Evolutionary conservation across 129 eudicot genomes (phyloP).

Genomic region (Lactuca saligna): DNA sequence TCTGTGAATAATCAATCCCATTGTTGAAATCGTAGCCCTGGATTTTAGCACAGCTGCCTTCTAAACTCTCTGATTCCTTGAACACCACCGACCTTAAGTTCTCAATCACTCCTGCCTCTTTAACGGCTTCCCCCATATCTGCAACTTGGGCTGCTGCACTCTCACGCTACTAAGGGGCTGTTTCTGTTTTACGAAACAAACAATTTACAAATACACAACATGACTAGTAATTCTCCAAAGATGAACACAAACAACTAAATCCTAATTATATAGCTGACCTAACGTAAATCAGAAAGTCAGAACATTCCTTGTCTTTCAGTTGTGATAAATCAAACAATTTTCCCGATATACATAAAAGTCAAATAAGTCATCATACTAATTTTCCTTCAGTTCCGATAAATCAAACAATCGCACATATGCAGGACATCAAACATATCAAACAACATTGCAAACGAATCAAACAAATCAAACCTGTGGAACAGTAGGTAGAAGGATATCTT

Average conservation of each 20-base stretch:
- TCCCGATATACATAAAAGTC: too few species aligned
- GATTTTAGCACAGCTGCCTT: conserved; percentile 58
- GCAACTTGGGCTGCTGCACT: not conserved
- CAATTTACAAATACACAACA: not conserved
- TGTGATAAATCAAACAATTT: not conserved
- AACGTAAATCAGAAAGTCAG: too few species aligned
- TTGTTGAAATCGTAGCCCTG: conserved; percentile 87
- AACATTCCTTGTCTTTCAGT: too few species aligned
- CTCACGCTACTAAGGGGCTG: not conserved
- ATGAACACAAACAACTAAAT: not conserved
- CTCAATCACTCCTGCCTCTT: conserved; percentile 43
- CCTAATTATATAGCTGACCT: too few species aligned
- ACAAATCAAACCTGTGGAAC: not conserved
- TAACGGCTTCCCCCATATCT: conserved; percentile 29
- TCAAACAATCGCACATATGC: too few species aligned
- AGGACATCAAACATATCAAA: too few species aligned
- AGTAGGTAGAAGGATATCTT: not conserved
- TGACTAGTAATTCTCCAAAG: not conserved
- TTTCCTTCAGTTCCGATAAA: too few species aligned
- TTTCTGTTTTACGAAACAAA: not conserved
- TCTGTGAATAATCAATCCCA: conserved; percentile 56
- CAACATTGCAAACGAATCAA: too few species aligned
- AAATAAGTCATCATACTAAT: too few species aligned
- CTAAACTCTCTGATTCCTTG: conserved; percentile 75
- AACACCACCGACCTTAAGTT: conserved; percentile 57